phyloP scores from a whole-genome alignment of 225 moss, liverwort and hornwort genomes.

The Polytrichum commune region DNA sequence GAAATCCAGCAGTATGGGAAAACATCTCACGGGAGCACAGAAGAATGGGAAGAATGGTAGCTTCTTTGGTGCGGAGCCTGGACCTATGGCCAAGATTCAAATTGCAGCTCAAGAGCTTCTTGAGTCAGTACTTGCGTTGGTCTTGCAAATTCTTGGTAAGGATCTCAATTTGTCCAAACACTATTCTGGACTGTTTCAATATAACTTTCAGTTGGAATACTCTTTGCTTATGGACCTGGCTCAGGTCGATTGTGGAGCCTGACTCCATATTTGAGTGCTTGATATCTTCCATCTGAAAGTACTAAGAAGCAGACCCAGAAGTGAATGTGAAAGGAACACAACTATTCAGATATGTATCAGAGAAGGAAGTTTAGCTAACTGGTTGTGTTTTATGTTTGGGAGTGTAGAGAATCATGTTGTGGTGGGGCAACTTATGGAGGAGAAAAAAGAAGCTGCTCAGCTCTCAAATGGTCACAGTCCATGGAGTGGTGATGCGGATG shows the following conservation, averaged over 20 bases:
- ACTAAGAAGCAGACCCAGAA: not conserved
- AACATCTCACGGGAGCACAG: conserved; percentile 32
- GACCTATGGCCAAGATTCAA: conserved; percentile 72
- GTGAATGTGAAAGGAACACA: not conserved
- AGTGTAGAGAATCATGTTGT: conserved; percentile 81
- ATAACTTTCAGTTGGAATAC: not conserved
- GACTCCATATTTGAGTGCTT: not conserved
- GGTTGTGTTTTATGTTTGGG: conserved; percentile 11
- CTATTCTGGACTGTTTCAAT: too few relatives aligned
- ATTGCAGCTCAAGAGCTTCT: conserved; percentile 85
- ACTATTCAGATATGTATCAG: not conserved
- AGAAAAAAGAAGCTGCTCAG: conserved; percentile 49
- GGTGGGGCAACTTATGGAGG: conserved; percentile 81
- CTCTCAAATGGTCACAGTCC: conserved; percentile 50
- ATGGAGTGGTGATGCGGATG: conserved; percentile 62
- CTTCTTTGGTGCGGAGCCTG: conserved; percentile 35
- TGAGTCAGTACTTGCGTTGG: conserved; percentile 67
- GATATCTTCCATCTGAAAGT: not conserved
- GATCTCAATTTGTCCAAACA: not conserved
- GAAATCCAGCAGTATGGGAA: conserved; percentile 35
- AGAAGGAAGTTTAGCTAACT: conserved; percentile 3
- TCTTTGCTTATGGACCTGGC: not conserved
- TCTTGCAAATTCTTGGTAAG: conserved; percentile 68
- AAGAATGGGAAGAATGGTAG: conserved; percentile 42
- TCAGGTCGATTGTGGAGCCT: not conserved